Conservation (phyloP, 768 basidiomycete species). For the Auricularia heimuer region DNA sequence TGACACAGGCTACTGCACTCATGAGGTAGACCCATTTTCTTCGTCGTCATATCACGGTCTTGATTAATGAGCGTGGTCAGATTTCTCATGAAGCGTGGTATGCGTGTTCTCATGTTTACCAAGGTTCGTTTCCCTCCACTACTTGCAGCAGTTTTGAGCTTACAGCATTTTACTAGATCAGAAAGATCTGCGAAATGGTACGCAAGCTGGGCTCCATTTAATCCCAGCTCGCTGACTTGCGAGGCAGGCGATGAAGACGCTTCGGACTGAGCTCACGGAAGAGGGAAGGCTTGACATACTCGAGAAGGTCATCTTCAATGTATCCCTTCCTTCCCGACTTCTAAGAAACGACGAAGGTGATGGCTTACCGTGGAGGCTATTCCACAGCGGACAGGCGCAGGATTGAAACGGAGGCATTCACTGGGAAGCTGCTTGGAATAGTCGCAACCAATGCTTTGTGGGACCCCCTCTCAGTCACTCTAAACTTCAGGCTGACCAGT, state of each 20-base stretch:
- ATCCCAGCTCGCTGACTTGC: too few relatives aligned
- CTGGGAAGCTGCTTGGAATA: conserved; percentile 72
- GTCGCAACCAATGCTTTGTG: conserved; percentile 77
- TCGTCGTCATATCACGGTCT: too few relatives aligned
- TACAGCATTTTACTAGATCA: conserved; percentile 36
- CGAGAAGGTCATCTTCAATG: conserved; percentile 24
- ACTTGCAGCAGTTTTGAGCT: not conserved
- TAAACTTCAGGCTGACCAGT: not conserved
- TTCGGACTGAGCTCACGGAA: conserved; percentile 58
- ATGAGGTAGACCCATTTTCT: conserved; percentile 37
- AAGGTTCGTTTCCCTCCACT: conserved; percentile 36
- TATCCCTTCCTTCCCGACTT: too few relatives aligned
- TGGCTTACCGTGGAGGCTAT: conserved; percentile 76
- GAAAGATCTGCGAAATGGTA: conserved; percentile 76
- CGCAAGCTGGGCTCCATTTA: too few relatives aligned
- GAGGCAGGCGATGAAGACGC: conserved; percentile 47
- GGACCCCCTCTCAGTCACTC: not conserved
- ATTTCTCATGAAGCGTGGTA: conserved; percentile 71
- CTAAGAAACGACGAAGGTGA: conserved; percentile 29
- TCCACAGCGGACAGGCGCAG: conserved; percentile 57
- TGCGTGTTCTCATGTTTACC: conserved; percentile 83
- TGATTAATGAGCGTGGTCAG: not conserved
- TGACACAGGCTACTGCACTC: conserved; percentile 58
- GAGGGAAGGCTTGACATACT: conserved; percentile 72
- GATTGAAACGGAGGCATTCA: conserved; percentile 83